Conservation (phyloP, 352 stramenopile genomes). For the Phytophthora quininea region DNA sequence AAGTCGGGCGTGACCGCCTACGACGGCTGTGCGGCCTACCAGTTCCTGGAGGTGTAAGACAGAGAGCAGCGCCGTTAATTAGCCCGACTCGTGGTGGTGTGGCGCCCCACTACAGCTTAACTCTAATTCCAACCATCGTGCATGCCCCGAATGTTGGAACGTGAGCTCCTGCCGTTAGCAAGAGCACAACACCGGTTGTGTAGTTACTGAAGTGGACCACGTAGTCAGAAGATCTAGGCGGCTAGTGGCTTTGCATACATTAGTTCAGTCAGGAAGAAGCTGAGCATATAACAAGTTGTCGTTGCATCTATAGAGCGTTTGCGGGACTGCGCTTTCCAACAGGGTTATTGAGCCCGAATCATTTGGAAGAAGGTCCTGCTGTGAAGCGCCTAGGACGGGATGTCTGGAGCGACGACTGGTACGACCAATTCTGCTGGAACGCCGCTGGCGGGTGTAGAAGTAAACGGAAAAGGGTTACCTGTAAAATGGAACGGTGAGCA, state of each 20-base stretch:
- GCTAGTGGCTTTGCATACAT: not conserved
- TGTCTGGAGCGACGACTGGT: not conserved
- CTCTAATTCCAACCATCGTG: too few relatives aligned
- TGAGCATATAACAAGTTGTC: not conserved
- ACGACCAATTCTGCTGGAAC: not conserved
- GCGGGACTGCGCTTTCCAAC: not conserved
- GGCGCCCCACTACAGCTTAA: too few relatives aligned
- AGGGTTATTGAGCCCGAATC: not conserved
- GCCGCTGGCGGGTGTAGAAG: not conserved
- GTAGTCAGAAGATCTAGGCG: not conserved
- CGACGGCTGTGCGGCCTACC: too few relatives aligned
- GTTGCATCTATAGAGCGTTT: not conserved
- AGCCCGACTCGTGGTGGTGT: too few relatives aligned
- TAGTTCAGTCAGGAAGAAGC: not conserved
- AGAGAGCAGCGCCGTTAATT: too few relatives aligned
- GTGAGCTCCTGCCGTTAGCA: not conserved
- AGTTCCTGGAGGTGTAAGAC: too few relatives aligned
- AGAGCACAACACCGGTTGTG: not conserved
- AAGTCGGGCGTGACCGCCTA: too few relatives aligned
- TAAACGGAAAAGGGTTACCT: conserved; percentile 3
- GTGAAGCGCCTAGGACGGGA: not conserved
- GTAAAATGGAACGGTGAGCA: conserved; percentile 11
- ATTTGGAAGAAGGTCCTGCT: not conserved
- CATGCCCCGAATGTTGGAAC: not conserved
- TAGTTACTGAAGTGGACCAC: not conserved